A percentile compares a stretch with the other conserved stretches of the same genome.
Conservation (phyloP, 148 eudicot genomes). For the Rheum nobile region DNA sequence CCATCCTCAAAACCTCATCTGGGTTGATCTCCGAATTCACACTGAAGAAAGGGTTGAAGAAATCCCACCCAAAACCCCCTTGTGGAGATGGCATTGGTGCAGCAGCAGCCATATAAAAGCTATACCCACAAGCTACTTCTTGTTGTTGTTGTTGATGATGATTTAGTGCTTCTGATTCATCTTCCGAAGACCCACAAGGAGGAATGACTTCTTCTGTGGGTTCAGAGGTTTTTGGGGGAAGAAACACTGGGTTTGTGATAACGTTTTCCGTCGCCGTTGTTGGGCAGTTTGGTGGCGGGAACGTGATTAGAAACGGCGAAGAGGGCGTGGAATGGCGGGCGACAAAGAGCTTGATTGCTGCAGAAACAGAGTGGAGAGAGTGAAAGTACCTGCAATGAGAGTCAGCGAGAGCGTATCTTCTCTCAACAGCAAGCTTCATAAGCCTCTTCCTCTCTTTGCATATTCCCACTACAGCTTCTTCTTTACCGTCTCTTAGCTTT, state of each 20-base stretch:
- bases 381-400: slow-evolving; percentile 79
- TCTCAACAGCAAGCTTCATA: slow-evolving; percentile 73
- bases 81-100: slow-evolving; percentile 53
- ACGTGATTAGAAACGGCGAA: slow-evolving; percentile 71
- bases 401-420: slow-evolving; percentile 78
- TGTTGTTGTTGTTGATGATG: background rate
- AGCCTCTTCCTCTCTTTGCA: slow-evolving; percentile 76
- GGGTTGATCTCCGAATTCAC: slow-evolving; percentile 16
- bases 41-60: slow-evolving; percentile 71
- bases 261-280: background rate
- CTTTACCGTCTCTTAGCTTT: slow-evolving; percentile 41
- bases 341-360: slow-evolving; percentile 76
- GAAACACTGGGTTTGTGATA: slow-evolving; percentile 7
- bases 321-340: slow-evolving; percentile 72
- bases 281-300: slow-evolving; percentile 25
- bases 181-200: slow-evolving; percentile 7
- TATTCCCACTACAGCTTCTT: slow-evolving; percentile 70
- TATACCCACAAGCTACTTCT: background rate
- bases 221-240: background rate
- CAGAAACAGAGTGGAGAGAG: slow-evolving; percentile 75
- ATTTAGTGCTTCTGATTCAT: slow-evolving; percentile 7
- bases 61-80: slow-evolving; percentile 92
- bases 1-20: slow-evolving; percentile 59
- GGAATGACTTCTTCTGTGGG: background rate
- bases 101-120: background rate